Evolutionary conservation across 1,284 basidiomycete genomes (phyloP), one percentile per base, ranked within the genome.

Genomic region (Anthracocystis setariae): DNA sequence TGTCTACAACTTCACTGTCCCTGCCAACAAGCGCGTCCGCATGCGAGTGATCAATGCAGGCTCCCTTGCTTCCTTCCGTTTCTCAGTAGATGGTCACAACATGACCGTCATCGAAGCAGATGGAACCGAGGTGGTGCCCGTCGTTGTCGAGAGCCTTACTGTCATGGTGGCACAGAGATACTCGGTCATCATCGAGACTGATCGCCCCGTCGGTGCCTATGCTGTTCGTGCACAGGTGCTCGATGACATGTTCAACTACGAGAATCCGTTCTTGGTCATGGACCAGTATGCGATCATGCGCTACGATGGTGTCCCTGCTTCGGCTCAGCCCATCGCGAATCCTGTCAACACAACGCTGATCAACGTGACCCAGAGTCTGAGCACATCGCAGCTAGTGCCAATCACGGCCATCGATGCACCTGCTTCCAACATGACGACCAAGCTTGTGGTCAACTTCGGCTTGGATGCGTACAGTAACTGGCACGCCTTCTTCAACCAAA

Each of bases 51-150:
- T 88, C 56, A 76, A 76, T 27, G 65, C 67, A 10, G 74, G 70
- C n/a, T 59, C 66, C 8, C 40, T 74, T 2, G 69, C 75, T 1
- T 64, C 57, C 27, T 55, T 69, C 48, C 54, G 59, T 15, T 84
- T 87, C 80, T 84, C 84, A 1, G 79, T 87, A 39, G 86, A 87
- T 60, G 70, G 69, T 4, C 86, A 87, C 74, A 79, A 81, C 0
- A 81, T 87, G 42, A 85, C 84, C 3, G 82, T 87, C 25, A 81
- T 87, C 57, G 86, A 86, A 59, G 86, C 85, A 3, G 86, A 87
- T 61, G 86, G 86, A 33, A 86, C 84, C 0, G 76, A 84, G 12
- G 81, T 86, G 21, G 57, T 78, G 33, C 85, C 86, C 2, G 70
- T 83, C 37, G 58, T 71, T 1, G 85, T 86, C 12, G 67, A 84